These are phyloP conservation scores for Fraxinus nigra DNA, from an alignment of 305 asterid genomes.

Conservation along the genomic window DNA sequence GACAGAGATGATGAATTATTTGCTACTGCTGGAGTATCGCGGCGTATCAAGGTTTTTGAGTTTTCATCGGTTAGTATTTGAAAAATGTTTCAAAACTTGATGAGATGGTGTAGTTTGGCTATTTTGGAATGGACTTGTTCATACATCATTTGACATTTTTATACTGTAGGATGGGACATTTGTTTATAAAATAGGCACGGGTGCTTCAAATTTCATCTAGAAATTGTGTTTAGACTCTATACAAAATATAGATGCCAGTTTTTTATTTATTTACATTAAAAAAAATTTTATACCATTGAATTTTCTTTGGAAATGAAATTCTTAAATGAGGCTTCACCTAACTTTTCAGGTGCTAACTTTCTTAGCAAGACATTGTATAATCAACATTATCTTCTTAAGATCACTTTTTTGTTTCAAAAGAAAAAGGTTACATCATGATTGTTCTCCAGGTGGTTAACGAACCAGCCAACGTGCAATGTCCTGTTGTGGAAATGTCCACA, in stretches of 20 bases:
- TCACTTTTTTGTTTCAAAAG: neutral
- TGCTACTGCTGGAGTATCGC: conserved; percentile 98
- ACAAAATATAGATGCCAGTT: neutral
- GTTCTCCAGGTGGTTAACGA: conserved; percentile 72
- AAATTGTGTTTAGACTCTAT: neutral
- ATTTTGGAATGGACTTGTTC: conserved; percentile 6
- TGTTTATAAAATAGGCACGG: neutral
- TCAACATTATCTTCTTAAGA: neutral
- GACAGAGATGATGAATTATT: conserved; percentile 88
- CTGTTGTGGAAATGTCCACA: conserved; percentile 81
- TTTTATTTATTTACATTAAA: neutral
- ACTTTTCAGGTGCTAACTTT: conserved; percentile 1
- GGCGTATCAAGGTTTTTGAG: conserved; percentile 81
- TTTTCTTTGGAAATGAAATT: neutral
- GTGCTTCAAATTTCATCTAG: neutral
- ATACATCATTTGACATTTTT: neutral
- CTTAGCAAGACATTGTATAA: conserved; percentile 1
- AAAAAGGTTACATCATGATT: conserved; percentile 3
- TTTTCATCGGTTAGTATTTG: conserved; percentile 62
- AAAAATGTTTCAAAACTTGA: conserved; percentile 14
- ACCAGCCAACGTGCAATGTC: conserved; percentile 68
- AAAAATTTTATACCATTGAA: neutral
- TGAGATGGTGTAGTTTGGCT: conserved; percentile 5
- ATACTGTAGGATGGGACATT: neutral
- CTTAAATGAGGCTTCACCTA: conserved; percentile 7